Evolutionary conservation across 148 eudicot species (phyloP).

Genomic region (Suaeda aralocaspica): DNA sequence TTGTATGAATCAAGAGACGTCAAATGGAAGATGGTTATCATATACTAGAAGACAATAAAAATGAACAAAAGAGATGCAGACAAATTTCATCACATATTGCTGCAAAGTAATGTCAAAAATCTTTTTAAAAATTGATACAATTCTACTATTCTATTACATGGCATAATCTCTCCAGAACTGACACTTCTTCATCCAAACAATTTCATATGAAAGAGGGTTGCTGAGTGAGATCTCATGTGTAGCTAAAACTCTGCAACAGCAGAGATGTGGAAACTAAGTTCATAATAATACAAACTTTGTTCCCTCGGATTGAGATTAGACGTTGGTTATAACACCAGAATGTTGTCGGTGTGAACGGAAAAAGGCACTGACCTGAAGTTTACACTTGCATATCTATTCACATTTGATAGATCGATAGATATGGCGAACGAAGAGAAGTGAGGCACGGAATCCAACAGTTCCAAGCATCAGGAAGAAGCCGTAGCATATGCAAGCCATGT

Average conservation of each 20-base stretch:
- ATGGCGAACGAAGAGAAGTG: slow-evolving; percentile 34
- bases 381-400: slow-evolving; percentile 22
- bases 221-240: not conserved
- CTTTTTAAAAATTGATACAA: slow-evolving; percentile 19
- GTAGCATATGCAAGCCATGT: slow-evolving; percentile 40
- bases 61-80: not conserved
- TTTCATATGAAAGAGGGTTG: not conserved
- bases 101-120: slow-evolving; percentile 21
- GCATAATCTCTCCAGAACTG: not conserved
- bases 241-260: slow-evolving; percentile 23
- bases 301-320: slow-evolving; percentile 6
- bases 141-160: slow-evolving; percentile 16
- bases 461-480: slow-evolving; percentile 44
- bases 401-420: slow-evolving; percentile 35
- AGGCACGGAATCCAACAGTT: slow-evolving; percentile 33
- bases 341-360: slow-evolving; percentile 8
- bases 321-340: slow-evolving; percentile 8
- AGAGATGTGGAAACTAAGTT: slow-evolving; percentile 3
- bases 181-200: slow-evolving; percentile 13
- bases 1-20: not conserved
- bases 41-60: not conserved
- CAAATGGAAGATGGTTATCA: not conserved
- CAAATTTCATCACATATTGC: slow-evolving; percentile 7
- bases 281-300: slow-evolving; percentile 15
- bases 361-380: slow-evolving; percentile 15